Evolutionary conservation across 257 asterid genomes (phyloP), one percentile per base, ranked within the genome.

Genomic region (Scutellaria barbata): DNA sequence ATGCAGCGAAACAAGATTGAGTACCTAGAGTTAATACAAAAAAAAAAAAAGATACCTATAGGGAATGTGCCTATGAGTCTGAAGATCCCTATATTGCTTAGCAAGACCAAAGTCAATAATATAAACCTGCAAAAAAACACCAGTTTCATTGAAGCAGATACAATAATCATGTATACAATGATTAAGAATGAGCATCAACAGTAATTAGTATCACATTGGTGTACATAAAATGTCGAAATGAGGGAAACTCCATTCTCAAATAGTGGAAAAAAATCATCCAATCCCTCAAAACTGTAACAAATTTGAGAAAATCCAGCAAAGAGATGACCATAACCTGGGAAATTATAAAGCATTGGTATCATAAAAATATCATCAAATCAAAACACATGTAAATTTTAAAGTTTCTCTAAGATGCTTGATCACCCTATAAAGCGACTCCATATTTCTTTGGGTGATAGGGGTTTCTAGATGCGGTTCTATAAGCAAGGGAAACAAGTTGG

Each of bases 51-150:
- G 48, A 51, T 73, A 88, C 96, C 95, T 91, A 85, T 89, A 89
- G 42, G 96, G 97, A 64, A 91, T 89, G 82, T 91, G 97, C 79
- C 81, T 82, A 75, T 89, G 89, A 56, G 92, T 85, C 72, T 76
- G 80, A 13, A 90, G 86, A 67, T 89, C 96, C 72, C 95, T 86
- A 64, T 89, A 91, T 77, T 90, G 85, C 81, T 91, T 91, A 67
- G 97, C 97, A 79, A 91, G 96, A 72, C 97, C 97, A 81, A 87
- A 91, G 76, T 89, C 96, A 70, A 91, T 91, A 52, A 87, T 69
- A 48, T 89, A 91, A 43, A 91, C 97, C 97, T 91, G 77, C 60
- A 78, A 71, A 68, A 30, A 60, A 64, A 20, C 58, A 57, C 20
- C 62, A 42, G 61, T 40, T 10, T 46, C 74, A 69, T 13, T 41